phyloP scores from a whole-genome alignment of 2,329 filamentous ascomycete species.

The Sclerotinia subarctica region DNA sequence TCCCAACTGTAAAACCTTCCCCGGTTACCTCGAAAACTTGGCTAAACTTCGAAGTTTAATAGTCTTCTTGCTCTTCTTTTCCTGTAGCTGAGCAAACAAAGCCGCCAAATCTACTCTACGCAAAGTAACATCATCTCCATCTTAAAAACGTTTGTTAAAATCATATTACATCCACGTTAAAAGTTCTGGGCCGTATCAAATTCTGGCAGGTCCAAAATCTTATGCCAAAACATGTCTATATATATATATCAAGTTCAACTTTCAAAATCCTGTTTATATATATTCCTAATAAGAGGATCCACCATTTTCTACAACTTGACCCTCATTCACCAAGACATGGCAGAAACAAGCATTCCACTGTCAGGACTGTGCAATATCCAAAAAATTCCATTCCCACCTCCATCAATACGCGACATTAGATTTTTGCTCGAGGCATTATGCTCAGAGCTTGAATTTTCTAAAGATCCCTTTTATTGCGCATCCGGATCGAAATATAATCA shows the following conservation, averaged over 20 bases:
- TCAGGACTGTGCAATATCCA: neutral
- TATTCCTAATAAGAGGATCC: neutral
- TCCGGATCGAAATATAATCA: neutral
- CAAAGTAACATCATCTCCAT: neutral
- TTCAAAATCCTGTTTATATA: neutral
- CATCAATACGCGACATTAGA: neutral
- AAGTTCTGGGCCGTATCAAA: neutral
- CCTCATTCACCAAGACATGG: neutral
- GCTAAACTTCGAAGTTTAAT: neutral
- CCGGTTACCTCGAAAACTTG: neutral
- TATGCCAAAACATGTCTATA: neutral
- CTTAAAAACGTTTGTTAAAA: neutral
- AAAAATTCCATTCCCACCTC: neutral
- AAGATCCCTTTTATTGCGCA: too few relatives aligned
- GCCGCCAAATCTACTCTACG: neutral
- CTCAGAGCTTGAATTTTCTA: neutral
- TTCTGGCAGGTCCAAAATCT: neutral
- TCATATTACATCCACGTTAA: rapidly evolving
- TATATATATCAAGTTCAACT: neutral
- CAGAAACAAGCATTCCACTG: neutral
- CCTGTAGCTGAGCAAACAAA: neutral
- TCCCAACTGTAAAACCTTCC: neutral
- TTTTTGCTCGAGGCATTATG: neutral
- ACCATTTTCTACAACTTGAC: too few relatives aligned
- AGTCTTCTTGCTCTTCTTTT: neutral